Conservation (phyloP, 1,284 basidiomycete species). For the Trichosporon sp. region DNA sequence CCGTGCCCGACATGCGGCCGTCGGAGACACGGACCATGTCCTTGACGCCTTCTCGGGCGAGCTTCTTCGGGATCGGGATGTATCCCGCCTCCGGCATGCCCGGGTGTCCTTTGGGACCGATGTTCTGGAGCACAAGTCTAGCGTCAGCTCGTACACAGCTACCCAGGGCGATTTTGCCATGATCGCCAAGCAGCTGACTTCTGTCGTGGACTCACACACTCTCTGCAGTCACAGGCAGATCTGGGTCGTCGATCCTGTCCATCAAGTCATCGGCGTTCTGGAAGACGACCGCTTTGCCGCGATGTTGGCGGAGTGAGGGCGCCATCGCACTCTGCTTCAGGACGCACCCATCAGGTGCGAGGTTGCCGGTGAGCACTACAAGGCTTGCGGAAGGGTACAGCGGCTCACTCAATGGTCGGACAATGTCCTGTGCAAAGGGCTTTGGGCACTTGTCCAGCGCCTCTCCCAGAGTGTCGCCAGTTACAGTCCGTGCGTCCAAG, state of each 20-base stretch:
- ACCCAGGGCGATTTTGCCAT: no score
- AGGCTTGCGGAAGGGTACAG: conserved; percentile 30
- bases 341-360: conserved; percentile 39
- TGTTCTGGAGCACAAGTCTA: conserved; percentile 40
- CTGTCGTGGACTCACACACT: conserved; percentile 21
- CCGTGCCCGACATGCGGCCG: conserved; percentile 45
- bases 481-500: conserved; percentile 39
- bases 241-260: conserved; percentile 34
- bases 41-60: conserved; percentile 37
- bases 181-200: background rate
- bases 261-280: conserved; percentile 31
- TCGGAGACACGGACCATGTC: conserved; percentile 46
- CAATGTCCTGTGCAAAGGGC: conserved; percentile 33
- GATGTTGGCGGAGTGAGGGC: conserved; percentile 23
- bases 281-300: conserved; percentile 40
- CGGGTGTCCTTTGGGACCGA: conserved; percentile 40
- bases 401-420: conserved; percentile 34
- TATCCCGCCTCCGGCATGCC: conserved; percentile 48
- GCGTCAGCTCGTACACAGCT: background rate
- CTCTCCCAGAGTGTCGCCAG: conserved; percentile 41
- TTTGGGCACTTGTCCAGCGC: conserved; percentile 29
- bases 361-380: conserved; percentile 40
- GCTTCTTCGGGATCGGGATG: conserved; percentile 43
- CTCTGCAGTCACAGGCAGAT: conserved; percentile 28
- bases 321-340: conserved; percentile 42